Percentiles rank a stretch among this genome's conserved stretches.
These are phyloP conservation scores for Candida rishiriensis DNA, from an alignment of 805 yeast species.

Conservation along the genomic window DNA sequence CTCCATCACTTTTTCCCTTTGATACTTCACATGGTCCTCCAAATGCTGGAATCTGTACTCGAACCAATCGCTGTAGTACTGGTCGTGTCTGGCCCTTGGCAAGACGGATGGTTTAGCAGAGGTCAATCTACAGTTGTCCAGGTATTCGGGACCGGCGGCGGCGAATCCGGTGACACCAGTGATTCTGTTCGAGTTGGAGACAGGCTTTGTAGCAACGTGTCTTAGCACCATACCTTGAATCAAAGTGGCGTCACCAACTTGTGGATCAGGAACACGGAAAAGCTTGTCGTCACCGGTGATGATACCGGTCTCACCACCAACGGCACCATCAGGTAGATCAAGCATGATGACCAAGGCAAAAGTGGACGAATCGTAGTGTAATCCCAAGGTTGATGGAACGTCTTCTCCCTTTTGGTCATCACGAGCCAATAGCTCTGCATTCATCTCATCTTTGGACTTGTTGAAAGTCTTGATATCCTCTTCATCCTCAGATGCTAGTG, in stretches of 20 bases:
- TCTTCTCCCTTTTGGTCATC: constrained; percentile 27
- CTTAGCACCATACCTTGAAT: constrained; percentile 42
- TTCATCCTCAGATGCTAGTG: constrained; percentile 29
- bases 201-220: constrained; percentile 44
- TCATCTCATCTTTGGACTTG: constrained; percentile 13
- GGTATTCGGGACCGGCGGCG: constrained; percentile 21
- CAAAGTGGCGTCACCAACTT: constrained; percentile 40
- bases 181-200: constrained; percentile 30
- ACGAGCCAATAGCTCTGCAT: constrained; percentile 9
- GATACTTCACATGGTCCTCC: constrained; percentile 19
- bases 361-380: constrained; percentile 44
- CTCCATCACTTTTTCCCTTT: constrained; percentile 16
- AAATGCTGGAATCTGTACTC: constrained; percentile 27
- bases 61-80: constrained; percentile 32
- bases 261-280: constrained; percentile 34
- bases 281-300: constrained; percentile 35
- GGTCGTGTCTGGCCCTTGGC: constrained; percentile 28
- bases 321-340: constrained; percentile 40
- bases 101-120: constrained; percentile 29
- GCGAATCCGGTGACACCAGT: constrained; percentile 27
- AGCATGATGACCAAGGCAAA: constrained; percentile 46
- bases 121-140: constrained; percentile 28
- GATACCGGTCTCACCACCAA: constrained; percentile 46
- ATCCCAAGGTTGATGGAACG: constrained; percentile 41
- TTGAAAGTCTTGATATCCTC: constrained; percentile 11